Conservation (phyloP, 2,329 filamentous ascomycete species). For the Fusarium sulawesiense region DNA sequence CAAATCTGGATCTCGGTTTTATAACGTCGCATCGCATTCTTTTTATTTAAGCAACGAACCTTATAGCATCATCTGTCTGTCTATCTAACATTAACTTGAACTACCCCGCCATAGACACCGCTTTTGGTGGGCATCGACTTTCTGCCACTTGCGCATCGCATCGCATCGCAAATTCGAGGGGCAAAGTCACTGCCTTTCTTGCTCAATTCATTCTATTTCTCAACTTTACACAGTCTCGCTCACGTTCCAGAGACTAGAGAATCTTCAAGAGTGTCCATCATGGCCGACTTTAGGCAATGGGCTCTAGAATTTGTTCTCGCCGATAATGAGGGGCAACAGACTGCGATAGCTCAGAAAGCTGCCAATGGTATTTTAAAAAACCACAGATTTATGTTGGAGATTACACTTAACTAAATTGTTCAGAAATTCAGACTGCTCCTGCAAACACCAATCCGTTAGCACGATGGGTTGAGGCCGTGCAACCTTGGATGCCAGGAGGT, state of each 20-base stretch:
- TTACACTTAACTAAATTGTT: constrained; percentile 20
- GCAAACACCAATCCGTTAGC: constrained; percentile 60
- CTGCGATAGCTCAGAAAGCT: constrained; percentile 57
- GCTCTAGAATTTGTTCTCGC: constrained; percentile 66
- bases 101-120: constrained; percentile 47
- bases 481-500: constrained; percentile 63
- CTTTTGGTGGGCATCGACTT: constrained; percentile 41
- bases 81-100: not conserved
- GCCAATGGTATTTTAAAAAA: constrained; percentile 52
- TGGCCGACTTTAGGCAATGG: constrained; percentile 65
- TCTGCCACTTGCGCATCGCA: constrained; percentile 32
- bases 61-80: not conserved
- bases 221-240: not conserved
- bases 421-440: constrained; percentile 59
- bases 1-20: not conserved
- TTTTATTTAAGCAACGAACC: not conserved
- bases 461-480: constrained; percentile 67
- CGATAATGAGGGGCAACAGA: constrained; percentile 58
- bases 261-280: constrained; percentile 41
- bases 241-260: not conserved
- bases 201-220: not conserved
- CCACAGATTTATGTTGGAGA: not conserved
- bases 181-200: constrained; percentile 5
- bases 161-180: constrained; percentile 18
- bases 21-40: not conserved